Evolutionary conservation across 1,139 yeast species (phyloP), one percentile per base, ranked within the genome.

Genomic region (Suzukiozyma palmioleophila): DNA sequence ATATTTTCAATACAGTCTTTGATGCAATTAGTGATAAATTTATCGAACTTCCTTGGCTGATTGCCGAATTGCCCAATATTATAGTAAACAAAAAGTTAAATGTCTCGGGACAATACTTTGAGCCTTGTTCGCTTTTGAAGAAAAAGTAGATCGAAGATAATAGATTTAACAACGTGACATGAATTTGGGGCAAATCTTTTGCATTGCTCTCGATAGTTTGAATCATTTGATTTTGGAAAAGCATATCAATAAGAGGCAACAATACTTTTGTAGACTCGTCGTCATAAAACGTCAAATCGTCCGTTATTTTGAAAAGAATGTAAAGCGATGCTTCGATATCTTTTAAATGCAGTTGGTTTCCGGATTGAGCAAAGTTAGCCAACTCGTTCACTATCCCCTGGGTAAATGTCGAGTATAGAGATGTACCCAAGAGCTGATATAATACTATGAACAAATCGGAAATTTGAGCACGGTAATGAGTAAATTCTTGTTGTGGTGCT

Each of bases 361-460:
- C 18, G 21, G 27, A 34, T 26, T 24, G 34, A 4, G 12, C 15
- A 14, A 30, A 25, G 8, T 32, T 39, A 6, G 56, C 40, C 1
- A 60, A 41, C 32, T 52, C 56, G 3, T 50, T 46, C 1, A 64
- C 46, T 1, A 81, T 65, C 31, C 73, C 73, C 3, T 57, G 53
- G 2, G 76, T 64, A 26, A 87, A 61, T 27, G 67, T 69, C 3
- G 73, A 67, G 49, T 80, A 78, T 36, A 88, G 63, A 2, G 75
- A 68, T 5, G 65, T 52, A 27, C 84, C 84, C 37, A 87, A 64
- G 11, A 85, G 64, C 1, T 88, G 77, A 62, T 83, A 86, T 3
- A 83, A 60, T 1, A 78, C 67, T 39, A 87, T 90, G 49, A 86
- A 77, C 38, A 89, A 68, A 50, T 90, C 97, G 2, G 84, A 76